Evolutionary conservation across 305 asterid genomes (phyloP).

Genomic region (Ilex paraguariensis): DNA sequence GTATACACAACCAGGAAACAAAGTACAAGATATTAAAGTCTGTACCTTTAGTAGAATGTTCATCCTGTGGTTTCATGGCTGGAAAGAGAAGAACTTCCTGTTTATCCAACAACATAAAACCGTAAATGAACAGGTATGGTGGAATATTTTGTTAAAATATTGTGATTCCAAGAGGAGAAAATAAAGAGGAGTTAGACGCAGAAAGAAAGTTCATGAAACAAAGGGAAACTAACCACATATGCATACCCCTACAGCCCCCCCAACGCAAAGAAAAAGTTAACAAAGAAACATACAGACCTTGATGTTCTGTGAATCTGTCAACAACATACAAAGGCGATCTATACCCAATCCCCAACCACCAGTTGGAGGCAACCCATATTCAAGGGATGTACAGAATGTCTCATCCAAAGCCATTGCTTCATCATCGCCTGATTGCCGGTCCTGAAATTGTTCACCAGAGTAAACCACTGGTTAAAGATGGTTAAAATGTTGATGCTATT

Average conservation of each 20-base stretch:
- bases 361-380: slow-evolving; percentile 92
- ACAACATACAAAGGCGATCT: slow-evolving; percentile 74
- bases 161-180: too few species aligned
- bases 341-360: slow-evolving; percentile 97
- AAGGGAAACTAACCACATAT: neutral
- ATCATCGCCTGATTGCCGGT: slow-evolving; percentile 92
- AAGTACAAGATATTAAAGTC: neutral
- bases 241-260: neutral
- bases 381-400: slow-evolving; percentile 79
- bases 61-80: slow-evolving; percentile 87
- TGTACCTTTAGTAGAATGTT: slow-evolving; percentile 42
- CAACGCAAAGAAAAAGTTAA: neutral
- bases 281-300: slow-evolving; percentile 42
- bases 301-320: slow-evolving; percentile 93
- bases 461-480: neutral
- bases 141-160: too few species aligned
- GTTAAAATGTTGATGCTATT: neutral
- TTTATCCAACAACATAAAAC: neutral
- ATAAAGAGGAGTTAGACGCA: neutral
- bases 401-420: slow-evolving; percentile 98
- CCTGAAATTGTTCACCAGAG: slow-evolving; percentile 30
- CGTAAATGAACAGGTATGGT: neutral
- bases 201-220: too few species aligned
- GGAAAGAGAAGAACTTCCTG: slow-evolving; percentile 86
- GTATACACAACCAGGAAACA: neutral